phyloP scores from a whole-genome alignment of 1,284 basidiomycete genomes.

The Trichosporon sp. region DNA sequence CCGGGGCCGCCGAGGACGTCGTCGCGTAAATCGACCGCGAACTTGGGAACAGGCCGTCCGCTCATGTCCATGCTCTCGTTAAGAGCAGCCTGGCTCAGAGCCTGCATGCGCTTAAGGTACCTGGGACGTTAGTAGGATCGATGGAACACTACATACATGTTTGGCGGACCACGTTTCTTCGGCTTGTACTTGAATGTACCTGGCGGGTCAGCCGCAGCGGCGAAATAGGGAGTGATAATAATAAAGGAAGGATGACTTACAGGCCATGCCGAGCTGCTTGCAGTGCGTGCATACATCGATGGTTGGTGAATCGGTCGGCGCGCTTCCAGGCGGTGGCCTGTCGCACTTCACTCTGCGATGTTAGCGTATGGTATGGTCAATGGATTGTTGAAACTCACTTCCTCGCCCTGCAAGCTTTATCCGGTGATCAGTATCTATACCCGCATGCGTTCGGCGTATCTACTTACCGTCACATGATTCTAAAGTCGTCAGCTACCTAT shows the following conservation, averaged over 20 bases:
- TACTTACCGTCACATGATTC: conserved; percentile 53
- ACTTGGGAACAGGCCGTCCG: conserved; percentile 8
- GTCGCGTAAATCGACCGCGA: background rate
- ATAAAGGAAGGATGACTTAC: conserved; percentile 48
- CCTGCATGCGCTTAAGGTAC: conserved; percentile 37
- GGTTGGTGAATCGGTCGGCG: conserved; percentile 23
- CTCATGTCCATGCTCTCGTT: conserved; percentile 10
- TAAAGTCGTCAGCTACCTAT: conserved; percentile 25
- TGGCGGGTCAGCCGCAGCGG: conserved; percentile 22
- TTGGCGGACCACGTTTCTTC: conserved; percentile 85
- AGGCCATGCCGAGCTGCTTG: conserved; percentile 74
- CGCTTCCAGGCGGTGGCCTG: conserved; percentile 45
- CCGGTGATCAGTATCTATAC: conserved; percentile 21
- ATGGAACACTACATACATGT: conserved; percentile 64
- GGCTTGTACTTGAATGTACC: conserved; percentile 84
- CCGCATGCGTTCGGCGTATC: background rate
- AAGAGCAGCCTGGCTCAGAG: conserved; percentile 25
- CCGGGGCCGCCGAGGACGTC: conserved; percentile 27
- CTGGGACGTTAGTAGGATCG: conserved; percentile 19
- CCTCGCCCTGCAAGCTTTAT: conserved; percentile 49
- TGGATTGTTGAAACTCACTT: conserved; percentile 41
- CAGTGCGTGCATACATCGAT: conserved; percentile 63
- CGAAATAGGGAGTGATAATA: background rate
- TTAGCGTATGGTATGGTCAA: conserved; percentile 12
- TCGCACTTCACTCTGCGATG: conserved; percentile 50